Base-by-base conservation (phyloP, 2,329 filamentous ascomycete genomes). In the Anisogramma anomala region DNA sequence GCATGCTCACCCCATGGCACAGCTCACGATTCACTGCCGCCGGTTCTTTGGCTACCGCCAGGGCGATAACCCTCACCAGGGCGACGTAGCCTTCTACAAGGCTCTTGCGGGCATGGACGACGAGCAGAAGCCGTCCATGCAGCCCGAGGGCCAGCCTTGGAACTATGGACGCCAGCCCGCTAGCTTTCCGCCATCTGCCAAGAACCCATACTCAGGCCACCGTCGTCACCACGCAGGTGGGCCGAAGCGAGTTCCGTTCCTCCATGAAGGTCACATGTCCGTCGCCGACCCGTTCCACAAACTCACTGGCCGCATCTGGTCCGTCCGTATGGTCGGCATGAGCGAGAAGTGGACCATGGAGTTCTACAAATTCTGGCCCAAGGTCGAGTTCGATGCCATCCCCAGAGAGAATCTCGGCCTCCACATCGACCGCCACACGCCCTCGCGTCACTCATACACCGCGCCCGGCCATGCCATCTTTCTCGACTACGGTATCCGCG, bases 291-390 rank as follows among this genome's bases (percentile, higher is more conserved):
- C 52, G 14, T 46, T 65, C 3, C 23, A 54, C 4, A 47, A 41
- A 1, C 55, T 65, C 2, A 49, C 45, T 9, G 57, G 52, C 4
- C 50, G 53, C 1, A 40, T 64, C 33, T 44, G 50, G 25, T 57
- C 59, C 0, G 43, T 59, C 6, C 56, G 62, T 14, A 55, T 65
- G 41, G 59, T 55, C 17, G 62, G 62, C 2, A 63, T 65, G 45
- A 53, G 49, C 42, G 53, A 59, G 10, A 10, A 34, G 0, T 63
- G 60, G 44, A 34, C n/a, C 35, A 40, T 23, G 11, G 15, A 32
- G 4, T 32, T 18, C 30, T 32, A 27, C 14, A 27, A 27, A 7
- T 27, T 47, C 10, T 47, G 45, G 45, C 45, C 42, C 3, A 28
- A 41, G 34, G 31, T 19, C 9, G 45, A 47, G 18, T 31, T 23